Conservation (phyloP, 257 asterid genomes). For the Fraxinus pennsylvanica region DNA sequence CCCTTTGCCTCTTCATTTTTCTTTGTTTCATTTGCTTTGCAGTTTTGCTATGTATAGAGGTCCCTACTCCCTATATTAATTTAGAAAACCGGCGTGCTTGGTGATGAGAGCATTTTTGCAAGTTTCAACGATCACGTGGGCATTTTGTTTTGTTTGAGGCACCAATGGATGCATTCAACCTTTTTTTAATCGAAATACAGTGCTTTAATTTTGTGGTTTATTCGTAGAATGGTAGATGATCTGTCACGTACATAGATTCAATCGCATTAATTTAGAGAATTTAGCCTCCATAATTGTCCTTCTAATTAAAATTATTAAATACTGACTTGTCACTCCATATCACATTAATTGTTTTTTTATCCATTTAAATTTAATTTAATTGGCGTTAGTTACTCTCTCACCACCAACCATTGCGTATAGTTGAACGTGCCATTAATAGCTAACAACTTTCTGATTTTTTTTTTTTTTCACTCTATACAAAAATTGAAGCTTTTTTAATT, state of each 20-base stretch:
- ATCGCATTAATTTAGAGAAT: neutral
- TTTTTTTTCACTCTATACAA: no score
- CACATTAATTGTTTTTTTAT: no score
- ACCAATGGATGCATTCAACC: neutral
- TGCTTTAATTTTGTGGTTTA: neutral
- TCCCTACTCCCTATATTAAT: neutral
- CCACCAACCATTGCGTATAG: no score
- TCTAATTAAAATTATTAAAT: no score
- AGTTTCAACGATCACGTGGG: conserved; percentile 4
- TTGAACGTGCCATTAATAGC: no score
- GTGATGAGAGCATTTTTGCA: conserved; percentile 17
- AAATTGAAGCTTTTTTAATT: no score
- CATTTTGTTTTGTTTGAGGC: neutral
- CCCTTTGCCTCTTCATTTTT: conserved; percentile 38
- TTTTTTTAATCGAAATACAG: neutral
- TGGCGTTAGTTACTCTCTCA: no score
- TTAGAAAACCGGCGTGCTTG: conserved; percentile 24
- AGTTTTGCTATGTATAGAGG: neutral
- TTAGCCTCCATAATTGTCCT: no score
- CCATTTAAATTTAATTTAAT: no score
- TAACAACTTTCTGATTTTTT: no score
- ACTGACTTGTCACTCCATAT: no score
- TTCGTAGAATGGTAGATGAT: neutral
- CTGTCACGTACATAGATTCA: neutral
- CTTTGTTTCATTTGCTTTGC: neutral